Percentiles rank a stretch among this genome's conserved stretches.
phyloP scores from a whole-genome alignment of 805 yeast species.

The Clavispora fructus region DNA sequence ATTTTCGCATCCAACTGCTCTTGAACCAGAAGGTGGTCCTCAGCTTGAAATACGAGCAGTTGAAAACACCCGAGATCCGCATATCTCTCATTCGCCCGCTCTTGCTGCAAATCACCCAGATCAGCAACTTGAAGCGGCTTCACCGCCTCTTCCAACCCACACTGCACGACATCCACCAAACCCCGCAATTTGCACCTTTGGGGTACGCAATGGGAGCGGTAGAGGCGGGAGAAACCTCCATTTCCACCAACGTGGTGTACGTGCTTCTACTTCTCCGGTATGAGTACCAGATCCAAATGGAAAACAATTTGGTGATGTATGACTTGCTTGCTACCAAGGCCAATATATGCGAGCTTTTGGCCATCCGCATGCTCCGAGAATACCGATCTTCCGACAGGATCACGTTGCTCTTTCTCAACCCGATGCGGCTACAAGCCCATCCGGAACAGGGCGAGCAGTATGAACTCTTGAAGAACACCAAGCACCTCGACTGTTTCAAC shows the following conservation, averaged over 20 bases:
- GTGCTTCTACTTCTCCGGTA: conserved; percentile 31
- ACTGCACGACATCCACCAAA: conserved; percentile 4
- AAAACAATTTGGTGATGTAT: conserved; percentile 31
- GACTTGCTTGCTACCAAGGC: conserved; percentile 42
- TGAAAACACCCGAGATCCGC: conserved; percentile 47
- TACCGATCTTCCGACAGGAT: conserved; percentile 39
- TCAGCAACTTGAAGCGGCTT: conserved; percentile 33
- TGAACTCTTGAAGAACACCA: conserved; percentile 14
- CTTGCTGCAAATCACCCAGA: conserved; percentile 32
- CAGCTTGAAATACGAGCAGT: conserved; percentile 46
- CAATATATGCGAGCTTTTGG: conserved; percentile 48
- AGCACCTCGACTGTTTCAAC: conserved; percentile 27
- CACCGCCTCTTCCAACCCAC: conserved; percentile 22
- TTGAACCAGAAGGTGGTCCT: conserved; percentile 38
- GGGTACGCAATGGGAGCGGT: conserved; percentile 9
- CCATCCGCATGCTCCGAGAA: conserved; percentile 45
- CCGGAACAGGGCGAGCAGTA: conserved; percentile 4
- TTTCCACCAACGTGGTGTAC: conserved; percentile 24
- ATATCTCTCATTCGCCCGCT: conserved; percentile 44
- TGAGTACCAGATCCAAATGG: conserved; percentile 36
- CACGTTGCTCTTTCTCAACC: conserved; percentile 41
- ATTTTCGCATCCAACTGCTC: conserved; percentile 37
- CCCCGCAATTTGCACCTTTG: conserved; percentile 18
- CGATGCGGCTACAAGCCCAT: conserved; percentile 28
- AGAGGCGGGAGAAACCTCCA: conserved; percentile 10